A percentile compares a stretch with the other conserved stretches of the same genome.
Conservation (phyloP, 2,329 filamentous ascomycete genomes). For the Podosphaera xanthii region DNA sequence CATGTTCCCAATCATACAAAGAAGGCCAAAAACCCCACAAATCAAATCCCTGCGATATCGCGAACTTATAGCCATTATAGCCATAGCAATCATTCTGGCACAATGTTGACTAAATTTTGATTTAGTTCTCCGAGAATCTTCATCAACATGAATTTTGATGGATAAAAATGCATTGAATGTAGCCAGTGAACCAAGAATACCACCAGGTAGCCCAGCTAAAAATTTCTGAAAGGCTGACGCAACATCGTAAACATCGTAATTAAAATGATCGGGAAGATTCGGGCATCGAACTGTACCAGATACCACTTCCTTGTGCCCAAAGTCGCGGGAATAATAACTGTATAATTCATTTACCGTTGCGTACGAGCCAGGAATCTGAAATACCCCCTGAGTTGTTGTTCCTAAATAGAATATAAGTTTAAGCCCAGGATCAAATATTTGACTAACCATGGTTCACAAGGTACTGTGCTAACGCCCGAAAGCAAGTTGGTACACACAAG, state of each 20-base stretch:
- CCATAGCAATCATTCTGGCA: conserved; percentile 42
- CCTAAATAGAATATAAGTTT: conserved; percentile 10
- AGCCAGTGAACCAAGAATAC: conserved; percentile 37
- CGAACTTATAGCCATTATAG: conserved; percentile 34
- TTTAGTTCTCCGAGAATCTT: conserved; percentile 26
- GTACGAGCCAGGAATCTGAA: conserved; percentile 36
- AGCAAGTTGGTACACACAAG: conserved; percentile 38
- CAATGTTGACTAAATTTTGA: conserved; percentile 32
- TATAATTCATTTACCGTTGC: conserved; percentile 33
- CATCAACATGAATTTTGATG: conserved; percentile 32
- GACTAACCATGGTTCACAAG: conserved; percentile 34
- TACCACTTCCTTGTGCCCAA: conserved; percentile 24
- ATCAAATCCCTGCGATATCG: conserved; percentile 38
- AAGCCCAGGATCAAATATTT: neutral
- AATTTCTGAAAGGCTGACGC: conserved; percentile 44
- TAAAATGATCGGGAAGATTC: conserved; percentile 36
- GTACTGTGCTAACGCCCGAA: conserved; percentile 42
- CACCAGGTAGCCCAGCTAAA: conserved; percentile 38
- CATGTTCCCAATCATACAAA: conserved; percentile 34
- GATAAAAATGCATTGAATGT: conserved; percentile 39
- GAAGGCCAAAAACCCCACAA: conserved; percentile 41
- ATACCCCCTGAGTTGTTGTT: conserved; percentile 30
- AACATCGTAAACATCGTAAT: conserved; percentile 37
- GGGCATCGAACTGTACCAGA: conserved; percentile 34
- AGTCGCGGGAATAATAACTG: conserved; percentile 35